Evolutionary conservation across 2,329 filamentous ascomycete genomes (phyloP).

Genomic region (Scedosporium minutisporum): DNA sequence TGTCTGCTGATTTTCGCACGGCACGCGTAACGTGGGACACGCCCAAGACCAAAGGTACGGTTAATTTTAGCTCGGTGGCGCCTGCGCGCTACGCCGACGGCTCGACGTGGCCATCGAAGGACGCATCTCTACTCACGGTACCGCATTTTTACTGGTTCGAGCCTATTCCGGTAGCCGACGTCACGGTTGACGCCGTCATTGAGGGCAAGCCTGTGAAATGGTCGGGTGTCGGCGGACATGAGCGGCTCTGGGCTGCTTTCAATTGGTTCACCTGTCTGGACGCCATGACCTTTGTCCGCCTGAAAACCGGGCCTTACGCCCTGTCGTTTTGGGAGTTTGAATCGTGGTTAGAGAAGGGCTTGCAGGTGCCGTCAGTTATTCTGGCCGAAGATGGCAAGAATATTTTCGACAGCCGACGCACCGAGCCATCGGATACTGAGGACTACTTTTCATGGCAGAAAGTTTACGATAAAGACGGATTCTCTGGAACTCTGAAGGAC

Average conservation of each 20-base stretch:
- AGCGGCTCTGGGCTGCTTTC: slow-evolving; percentile 15
- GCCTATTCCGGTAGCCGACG: slow-evolving; percentile 12
- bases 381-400: slow-evolving; percentile 3
- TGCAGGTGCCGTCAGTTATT: not conserved
- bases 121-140: slow-evolving; percentile 6
- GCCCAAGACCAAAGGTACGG: slow-evolving; percentile 10
- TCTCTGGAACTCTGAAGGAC: slow-evolving; percentile 2
- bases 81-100: slow-evolving; percentile 11
- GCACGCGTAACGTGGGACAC: slow-evolving; percentile 3
- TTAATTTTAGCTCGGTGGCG: slow-evolving; percentile 11
- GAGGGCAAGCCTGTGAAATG: slow-evolving; percentile 9
- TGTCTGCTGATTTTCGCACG: slow-evolving; percentile 6
- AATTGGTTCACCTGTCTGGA: slow-evolving; percentile 5
- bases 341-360: slow-evolving; percentile 2
- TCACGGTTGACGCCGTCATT: slow-evolving; percentile 10
- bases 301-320: slow-evolving; percentile 1
- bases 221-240: slow-evolving; percentile 14
- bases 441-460: slow-evolving; percentile 3
- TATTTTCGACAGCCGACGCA: slow-evolving; percentile 4
- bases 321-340: slow-evolving; percentile 5
- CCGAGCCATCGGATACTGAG: slow-evolving; percentile 2
- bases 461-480: slow-evolving; percentile 1
- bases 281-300: slow-evolving; percentile 3
- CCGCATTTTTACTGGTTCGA: slow-evolving; percentile 13
- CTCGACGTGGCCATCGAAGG: slow-evolving; percentile 4